phyloP scores from a whole-genome alignment of 176 grass and related monocot species.

The Chloris gayana region DNA sequence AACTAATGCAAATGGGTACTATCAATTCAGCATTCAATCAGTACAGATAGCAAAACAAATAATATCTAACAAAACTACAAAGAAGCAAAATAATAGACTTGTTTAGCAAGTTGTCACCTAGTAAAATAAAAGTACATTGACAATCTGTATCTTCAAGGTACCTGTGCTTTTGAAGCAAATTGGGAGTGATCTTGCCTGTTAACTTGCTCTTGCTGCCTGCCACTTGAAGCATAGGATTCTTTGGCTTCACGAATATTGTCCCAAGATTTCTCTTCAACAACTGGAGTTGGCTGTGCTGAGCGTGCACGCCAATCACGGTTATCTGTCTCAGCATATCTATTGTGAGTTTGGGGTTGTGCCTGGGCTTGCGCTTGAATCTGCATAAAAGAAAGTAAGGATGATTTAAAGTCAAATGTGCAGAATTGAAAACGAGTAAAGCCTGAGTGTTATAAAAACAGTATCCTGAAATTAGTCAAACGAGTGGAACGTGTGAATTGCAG shows the following conservation, averaged over 20 bases:
- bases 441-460: neutral
- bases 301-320: slow-evolving; percentile 87
- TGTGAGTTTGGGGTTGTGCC: slow-evolving; percentile 49
- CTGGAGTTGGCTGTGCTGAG: slow-evolving; percentile 42
- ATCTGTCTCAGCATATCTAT: slow-evolving; percentile 77
- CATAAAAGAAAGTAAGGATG: slow-evolving; percentile 6
- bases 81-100: neutral
- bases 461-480: slow-evolving; percentile 7
- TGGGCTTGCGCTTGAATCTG: slow-evolving; percentile 59
- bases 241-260: slow-evolving; percentile 78
- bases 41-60: neutral
- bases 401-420: neutral
- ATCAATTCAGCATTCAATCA: slow-evolving; percentile 3
- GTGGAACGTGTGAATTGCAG: slow-evolving; percentile 20
- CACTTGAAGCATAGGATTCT: slow-evolving; percentile 55
- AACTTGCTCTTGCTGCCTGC: slow-evolving; percentile 62
- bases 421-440: neutral
- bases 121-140: slow-evolving; percentile 5
- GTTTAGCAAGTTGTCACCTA: slow-evolving; percentile 1
- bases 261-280: slow-evolving; percentile 84
- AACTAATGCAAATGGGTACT: neutral
- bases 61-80: slow-evolving; percentile 9
- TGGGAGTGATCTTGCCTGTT: slow-evolving; percentile 68
- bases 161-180: slow-evolving; percentile 64
- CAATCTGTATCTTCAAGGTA: slow-evolving; percentile 31